Base-by-base conservation (phyloP, 306 rosid species). In the Lathyrus tuberosus region DNA sequence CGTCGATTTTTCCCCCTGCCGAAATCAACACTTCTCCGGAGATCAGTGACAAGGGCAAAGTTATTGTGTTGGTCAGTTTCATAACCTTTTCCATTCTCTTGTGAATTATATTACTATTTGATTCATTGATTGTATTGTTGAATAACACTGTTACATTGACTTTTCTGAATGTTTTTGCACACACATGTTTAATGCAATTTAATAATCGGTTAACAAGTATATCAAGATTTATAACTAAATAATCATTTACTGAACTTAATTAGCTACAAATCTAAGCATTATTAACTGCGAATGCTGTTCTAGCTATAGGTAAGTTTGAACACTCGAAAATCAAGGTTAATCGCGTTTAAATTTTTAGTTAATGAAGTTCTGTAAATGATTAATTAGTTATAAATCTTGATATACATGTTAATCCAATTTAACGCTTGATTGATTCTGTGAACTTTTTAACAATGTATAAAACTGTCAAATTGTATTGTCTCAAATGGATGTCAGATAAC, bases 21-120 rank as follows among this genome's bases (percentile, higher is more conserved):
- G 68, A 73, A 33, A 5, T 61, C 16, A 58, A 28, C 42, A 51
- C 48, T 41, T 1, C 18, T 17, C 58, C 53, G 0, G 70, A 72
- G 52, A 58, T 8, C 41, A 14, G 20, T 58, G 72, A 64, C 62
- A 71, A 75, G 52, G 78, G 77, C 37, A 78, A 70, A 74, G 43
- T 84, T 33, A 82, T 84, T 30, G 18, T 67, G 0, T 76, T 78
- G 89, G 96, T 85, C 10, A 76, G 87, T 80, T 26, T 60, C 28
- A 59, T 71, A 20, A 18, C 60, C 14, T 31, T 56, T 56, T 16
- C 30, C 9, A 24, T 11, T 35, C 40, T 7, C 40, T 1, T 35
- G 8, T 35, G 9, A 35, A 35, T 35, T 8, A 6, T 35, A 35
- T 33, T 33, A 33, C 37, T 6, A 33, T 4, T 33, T 33, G 37